A percentile compares a stretch with the other conserved stretches of the same genome.
phyloP scores from a whole-genome alignment of 2,329 filamentous ascomycete species.

The Fusarium sororula region DNA sequence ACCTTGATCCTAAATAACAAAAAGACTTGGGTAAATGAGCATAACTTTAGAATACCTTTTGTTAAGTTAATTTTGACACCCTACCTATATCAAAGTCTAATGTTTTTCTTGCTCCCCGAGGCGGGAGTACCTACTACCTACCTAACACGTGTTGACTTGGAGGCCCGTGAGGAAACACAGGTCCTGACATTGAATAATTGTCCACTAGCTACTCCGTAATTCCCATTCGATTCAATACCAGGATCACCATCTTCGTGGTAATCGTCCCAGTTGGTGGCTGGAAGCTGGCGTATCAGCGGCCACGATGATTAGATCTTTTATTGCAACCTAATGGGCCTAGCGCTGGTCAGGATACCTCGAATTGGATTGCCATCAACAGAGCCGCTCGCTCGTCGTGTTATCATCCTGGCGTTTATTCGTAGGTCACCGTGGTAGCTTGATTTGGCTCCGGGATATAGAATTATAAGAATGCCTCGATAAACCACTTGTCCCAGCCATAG shows the following conservation, averaged over 20 bases:
- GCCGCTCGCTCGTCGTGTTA: neutral
- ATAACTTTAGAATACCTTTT: too few relatives aligned
- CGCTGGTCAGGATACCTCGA: neutral
- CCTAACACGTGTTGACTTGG: conserved; percentile 38
- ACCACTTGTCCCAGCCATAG: conserved; percentile 2
- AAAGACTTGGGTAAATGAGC: too few relatives aligned
- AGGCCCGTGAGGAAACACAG: conserved; percentile 25
- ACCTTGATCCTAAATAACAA: too few relatives aligned
- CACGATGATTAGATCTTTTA: conserved; percentile 24
- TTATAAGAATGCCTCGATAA: neutral
- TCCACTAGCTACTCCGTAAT: neutral
- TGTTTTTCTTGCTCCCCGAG: too few relatives aligned
- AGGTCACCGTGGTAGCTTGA: conserved; percentile 19
- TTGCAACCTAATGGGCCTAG: conserved; percentile 28
- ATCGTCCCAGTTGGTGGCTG: conserved; percentile 26
- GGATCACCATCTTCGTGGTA: conserved; percentile 38
- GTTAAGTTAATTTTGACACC: too few relatives aligned
- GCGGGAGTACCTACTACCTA: conserved; percentile 11
- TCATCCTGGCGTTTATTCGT: neutral
- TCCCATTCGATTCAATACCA: conserved; percentile 29
- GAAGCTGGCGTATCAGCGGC: conserved; percentile 26
- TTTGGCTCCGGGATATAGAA: neutral
- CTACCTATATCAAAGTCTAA: too few relatives aligned
- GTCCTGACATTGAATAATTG: conserved; percentile 15
- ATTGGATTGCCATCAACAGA: neutral